Conservation (phyloP, 192 early-diverging fungal species). For the Coemansia sp. region DNA sequence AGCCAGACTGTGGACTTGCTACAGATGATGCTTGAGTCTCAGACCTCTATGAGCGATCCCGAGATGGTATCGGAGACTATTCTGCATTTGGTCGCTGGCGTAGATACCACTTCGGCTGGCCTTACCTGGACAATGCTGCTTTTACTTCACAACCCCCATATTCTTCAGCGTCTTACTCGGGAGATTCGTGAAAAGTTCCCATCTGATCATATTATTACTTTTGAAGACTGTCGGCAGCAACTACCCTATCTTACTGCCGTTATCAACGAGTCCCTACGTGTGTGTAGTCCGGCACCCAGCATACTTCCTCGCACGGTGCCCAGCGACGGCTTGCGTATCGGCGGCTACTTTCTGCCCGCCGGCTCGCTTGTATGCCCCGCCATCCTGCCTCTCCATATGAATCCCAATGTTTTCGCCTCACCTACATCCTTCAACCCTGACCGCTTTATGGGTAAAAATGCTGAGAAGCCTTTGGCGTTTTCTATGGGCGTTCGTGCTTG, state of each 20-base stretch:
- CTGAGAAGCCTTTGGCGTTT: constrained; percentile 35
- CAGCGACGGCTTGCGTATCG: constrained; percentile 25
- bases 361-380: constrained; percentile 50
- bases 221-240: constrained; percentile 15
- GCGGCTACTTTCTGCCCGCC: constrained; percentile 35
- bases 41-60: constrained; percentile 17
- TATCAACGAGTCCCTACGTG: constrained; percentile 48
- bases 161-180: constrained; percentile 11
- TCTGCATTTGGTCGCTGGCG: constrained; percentile 47
- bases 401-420: constrained; percentile 15
- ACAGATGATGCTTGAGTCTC: constrained; percentile 38
- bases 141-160: constrained; percentile 41
- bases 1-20: constrained; percentile 14
- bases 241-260: constrained; percentile 49
- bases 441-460: constrained; percentile 25
- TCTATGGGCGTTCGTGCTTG: constrained; percentile 56
- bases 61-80: constrained; percentile 45
- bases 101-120: constrained; percentile 47
- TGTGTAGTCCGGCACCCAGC: constrained; percentile 38
- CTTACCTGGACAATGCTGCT: constrained; percentile 46
- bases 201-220: constrained; percentile 2
- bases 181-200: constrained; percentile 43
- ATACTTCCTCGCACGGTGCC: constrained; percentile 43
- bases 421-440: constrained; percentile 42
- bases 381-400: constrained; percentile 31